Evolutionary conservation across 2,329 filamentous ascomycete species (phyloP), one percentile per base, ranked within the genome.

Genomic region (Apiospora phragmitis): DNA sequence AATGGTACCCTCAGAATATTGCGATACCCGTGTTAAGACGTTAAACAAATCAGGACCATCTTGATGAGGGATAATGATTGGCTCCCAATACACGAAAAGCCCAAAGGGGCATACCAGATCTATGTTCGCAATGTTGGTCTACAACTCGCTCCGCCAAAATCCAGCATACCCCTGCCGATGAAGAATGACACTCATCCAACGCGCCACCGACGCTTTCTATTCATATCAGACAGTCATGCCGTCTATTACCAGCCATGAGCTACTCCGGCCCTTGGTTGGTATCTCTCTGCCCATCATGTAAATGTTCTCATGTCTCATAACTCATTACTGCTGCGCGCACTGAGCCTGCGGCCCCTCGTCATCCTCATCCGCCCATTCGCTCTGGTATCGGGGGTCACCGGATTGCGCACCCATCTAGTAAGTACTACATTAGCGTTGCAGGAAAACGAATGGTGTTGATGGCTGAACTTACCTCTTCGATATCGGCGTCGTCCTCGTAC

Each of bases 401-500:
- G 91, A 91, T 74, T 88, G 89, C 68, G 90, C 91, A 67, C 93
- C 93, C 85, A 94, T 94, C 84, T 92, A 71, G 55, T 62, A 62
- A 71, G 55, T 62, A 62, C 41, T 24, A 67, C 8, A 66, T 68
- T 67, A 73, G 83, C 76, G 83, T 79, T 71, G 73, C 7, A 4
- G 3, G 5, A 12, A 16, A 42, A 26, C 67, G 26, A 8, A 26
- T 12, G 5, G 69, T 45, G 65, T 43, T 43, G 18, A 26, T 14
- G 29, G 45, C 21, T 69, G 21, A 3, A 83, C 87, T 82, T 81
- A 92, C 90, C 77, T 94, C 90, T 68, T 98, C 94, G 75, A 97
- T 89, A 76, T 94, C 91, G 4, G 90, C 94, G 74, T 95, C 90
- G n/a, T 89, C 89, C 73, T 97, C 93, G 76, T 93, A 97, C 3